Evolutionary conservation across 805 yeast genomes (phyloP), one percentile per base, ranked within the genome.

Genomic region (Maudiozyma barnettii): DNA sequence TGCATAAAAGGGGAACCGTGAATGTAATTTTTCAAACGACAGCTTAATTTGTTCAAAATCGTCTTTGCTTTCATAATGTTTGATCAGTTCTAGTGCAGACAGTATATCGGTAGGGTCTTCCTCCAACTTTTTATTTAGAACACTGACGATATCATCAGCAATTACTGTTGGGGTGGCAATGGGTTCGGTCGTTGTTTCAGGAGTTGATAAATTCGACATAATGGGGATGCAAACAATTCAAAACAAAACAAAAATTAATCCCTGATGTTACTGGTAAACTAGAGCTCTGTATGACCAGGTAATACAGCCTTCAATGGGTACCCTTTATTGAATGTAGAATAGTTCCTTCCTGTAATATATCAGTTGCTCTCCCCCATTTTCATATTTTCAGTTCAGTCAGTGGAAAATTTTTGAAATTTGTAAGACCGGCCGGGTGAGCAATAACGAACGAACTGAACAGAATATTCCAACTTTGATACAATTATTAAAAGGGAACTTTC

Each of bases 1-100:
- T 1, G 83, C 83, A 54, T 82, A 79, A 46, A 74, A 76, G 23
- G 86, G 87, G 69, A 86, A 90, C 8, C 76, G 69, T 18, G 63
- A 63, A 41, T 90, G 73, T 55, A 84, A 79, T 19, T 75, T 66
- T 46, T 81, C 82, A 61, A 75, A 88, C 0, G 74, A 71, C 7
- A 70, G 67, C 35, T 83, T 66, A 2, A 84, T 79, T 45, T 76
- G 78, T 23, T 78, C 86, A 44, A 72, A 74, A 49, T 78, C 75
- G 48, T 79, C 86, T 52, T 78, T 75, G 18, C 68, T 61, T 47
- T 73, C 78, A 13, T 68, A 64, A 41, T 64, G 64, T 19, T 73
- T 70, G 33, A 83, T 71, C 48, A 83, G 67, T 51, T 72, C 71
- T 37, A 71, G 59, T 85, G 91, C 84, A 41, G 75, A 69, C 7